phyloP scores from a whole-genome alignment of 1,139 yeast species.

The Yamadazyma buinensis region DNA sequence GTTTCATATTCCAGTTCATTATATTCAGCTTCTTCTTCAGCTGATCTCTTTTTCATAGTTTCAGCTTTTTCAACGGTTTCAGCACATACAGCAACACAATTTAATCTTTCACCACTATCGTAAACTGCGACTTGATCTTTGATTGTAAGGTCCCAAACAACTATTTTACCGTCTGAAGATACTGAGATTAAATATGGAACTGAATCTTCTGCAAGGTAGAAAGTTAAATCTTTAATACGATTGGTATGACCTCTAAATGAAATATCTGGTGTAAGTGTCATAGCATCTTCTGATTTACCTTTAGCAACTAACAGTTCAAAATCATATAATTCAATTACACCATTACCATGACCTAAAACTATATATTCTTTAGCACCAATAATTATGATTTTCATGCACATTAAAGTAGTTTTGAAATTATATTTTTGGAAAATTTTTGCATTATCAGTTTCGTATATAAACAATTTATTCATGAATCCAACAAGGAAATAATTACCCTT shows the following conservation, averaged over 20 bases:
- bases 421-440: constrained; percentile 56
- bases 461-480: constrained; percentile 62
- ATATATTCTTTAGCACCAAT: constrained; percentile 51
- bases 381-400: constrained; percentile 57
- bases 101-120: constrained; percentile 88
- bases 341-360: constrained; percentile 69
- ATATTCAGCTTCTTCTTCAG: constrained; percentile 29
- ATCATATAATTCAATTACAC: constrained; percentile 58
- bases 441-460: constrained; percentile 61
- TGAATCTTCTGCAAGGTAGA: constrained; percentile 38
- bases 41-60: constrained; percentile 66
- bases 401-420: constrained; percentile 54
- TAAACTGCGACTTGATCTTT: constrained; percentile 87
- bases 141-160: constrained; percentile 72
- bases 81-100: constrained; percentile 75
- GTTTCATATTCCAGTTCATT: constrained; percentile 68
- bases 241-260: constrained; percentile 74
- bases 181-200: constrained; percentile 66
- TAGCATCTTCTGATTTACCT: constrained; percentile 16
- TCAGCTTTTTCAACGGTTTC: constrained; percentile 73
- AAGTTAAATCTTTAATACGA: constrained; percentile 75
- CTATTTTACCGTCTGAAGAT: constrained; percentile 90
- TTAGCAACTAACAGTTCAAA: constrained; percentile 19
- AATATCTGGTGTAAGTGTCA: constrained; percentile 46
- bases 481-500: constrained; percentile 71